Evolutionary conservation across 345 rosid species (phyloP).

Genomic region (Syzygium oleosum): DNA sequence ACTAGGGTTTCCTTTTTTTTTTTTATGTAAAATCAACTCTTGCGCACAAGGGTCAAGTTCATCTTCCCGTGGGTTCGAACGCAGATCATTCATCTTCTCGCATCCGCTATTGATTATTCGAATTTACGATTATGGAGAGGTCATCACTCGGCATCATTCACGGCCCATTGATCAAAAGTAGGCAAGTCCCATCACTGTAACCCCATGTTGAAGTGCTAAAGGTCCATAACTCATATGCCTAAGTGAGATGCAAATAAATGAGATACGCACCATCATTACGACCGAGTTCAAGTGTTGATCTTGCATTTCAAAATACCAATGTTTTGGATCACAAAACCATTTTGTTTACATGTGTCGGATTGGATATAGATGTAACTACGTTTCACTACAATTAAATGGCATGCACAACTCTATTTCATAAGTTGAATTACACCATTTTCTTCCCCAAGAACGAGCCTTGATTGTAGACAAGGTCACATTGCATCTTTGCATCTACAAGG

Average conservation of each 20-base stretch:
- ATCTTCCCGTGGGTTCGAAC: not conserved
- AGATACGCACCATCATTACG: rapidly evolving
- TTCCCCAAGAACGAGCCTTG: not conserved
- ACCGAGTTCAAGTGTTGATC: not conserved
- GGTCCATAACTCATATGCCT: not conserved
- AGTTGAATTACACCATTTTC: not conserved
- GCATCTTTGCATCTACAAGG: not conserved
- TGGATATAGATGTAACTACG: not conserved
- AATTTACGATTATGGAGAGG: not conserved
- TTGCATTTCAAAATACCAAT: not conserved
- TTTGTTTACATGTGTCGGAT: rapidly evolving
- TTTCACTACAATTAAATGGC: not conserved
- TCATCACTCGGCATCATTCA: not conserved
- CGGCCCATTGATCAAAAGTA: not conserved
- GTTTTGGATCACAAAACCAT: not conserved
- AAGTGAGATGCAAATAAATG: not conserved
- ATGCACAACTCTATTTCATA: not conserved
- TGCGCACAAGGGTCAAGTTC: not conserved
- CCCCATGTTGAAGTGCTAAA: not conserved
- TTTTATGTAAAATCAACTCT: not conserved
- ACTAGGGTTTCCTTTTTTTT: not conserved
- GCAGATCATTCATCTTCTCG: not conserved
- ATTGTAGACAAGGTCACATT: not conserved
- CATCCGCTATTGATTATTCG: not conserved
- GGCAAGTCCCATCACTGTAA: rapidly evolving